Evolutionary conservation across 495 filamentous ascomycete species (phyloP).

Genomic region (Daldinia concentrica): DNA sequence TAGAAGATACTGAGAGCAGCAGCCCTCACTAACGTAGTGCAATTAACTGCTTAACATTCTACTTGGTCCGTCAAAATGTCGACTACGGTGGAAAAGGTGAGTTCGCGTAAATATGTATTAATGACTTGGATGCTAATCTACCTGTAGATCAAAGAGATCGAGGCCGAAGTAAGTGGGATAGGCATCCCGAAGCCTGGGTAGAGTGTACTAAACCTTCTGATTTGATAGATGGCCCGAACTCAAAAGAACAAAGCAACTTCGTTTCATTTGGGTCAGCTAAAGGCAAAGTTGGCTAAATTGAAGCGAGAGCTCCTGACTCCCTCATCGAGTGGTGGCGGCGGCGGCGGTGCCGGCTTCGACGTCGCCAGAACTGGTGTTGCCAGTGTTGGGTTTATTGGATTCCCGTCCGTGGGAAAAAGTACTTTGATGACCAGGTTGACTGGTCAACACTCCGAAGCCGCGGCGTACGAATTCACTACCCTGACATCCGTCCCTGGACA

Average conservation of each 20-base stretch:
- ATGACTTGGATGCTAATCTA: slow-evolving; percentile 26
- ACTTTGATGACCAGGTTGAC: slow-evolving; percentile 95
- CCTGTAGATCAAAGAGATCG: slow-evolving; percentile 92
- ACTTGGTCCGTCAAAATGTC: slow-evolving; percentile 72
- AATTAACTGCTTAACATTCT: slow-evolving; percentile 5
- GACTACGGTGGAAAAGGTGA: slow-evolving; percentile 95
- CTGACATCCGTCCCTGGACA: slow-evolving; percentile 97
- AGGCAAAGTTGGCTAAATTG: slow-evolving; percentile 97
- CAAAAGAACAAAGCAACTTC: slow-evolving; percentile 99
- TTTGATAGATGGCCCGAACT: slow-evolving; percentile 82
- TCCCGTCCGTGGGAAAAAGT: slow-evolving; percentile 97
- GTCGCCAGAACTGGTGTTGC: slow-evolving; percentile 98
- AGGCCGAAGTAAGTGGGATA: slow-evolving; percentile 76
- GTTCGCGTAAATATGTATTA: slow-evolving; percentile 31
- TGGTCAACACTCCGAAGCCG: slow-evolving; percentile 95
- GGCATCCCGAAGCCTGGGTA: slow-evolving; percentile 14
- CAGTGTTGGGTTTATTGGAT: slow-evolving; percentile 86
- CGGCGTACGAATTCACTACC: slow-evolving; percentile 98
- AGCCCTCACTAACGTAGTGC: slow-evolving; percentile 3
- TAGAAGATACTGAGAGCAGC: slow-evolving; percentile 6
- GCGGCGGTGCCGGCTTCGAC: slow-evolving; percentile 91
- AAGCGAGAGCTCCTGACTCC: slow-evolving; percentile 96
- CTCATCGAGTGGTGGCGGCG: slow-evolving; percentile 80
- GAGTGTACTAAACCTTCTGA: slow-evolving; percentile 34
- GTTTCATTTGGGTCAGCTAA: slow-evolving; percentile 87